A percentile compares a stretch with the other conserved stretches of the same genome.
Conservation (phyloP, 2,329 filamentous ascomycete species). For the Conoideocrella luteorostrata region DNA sequence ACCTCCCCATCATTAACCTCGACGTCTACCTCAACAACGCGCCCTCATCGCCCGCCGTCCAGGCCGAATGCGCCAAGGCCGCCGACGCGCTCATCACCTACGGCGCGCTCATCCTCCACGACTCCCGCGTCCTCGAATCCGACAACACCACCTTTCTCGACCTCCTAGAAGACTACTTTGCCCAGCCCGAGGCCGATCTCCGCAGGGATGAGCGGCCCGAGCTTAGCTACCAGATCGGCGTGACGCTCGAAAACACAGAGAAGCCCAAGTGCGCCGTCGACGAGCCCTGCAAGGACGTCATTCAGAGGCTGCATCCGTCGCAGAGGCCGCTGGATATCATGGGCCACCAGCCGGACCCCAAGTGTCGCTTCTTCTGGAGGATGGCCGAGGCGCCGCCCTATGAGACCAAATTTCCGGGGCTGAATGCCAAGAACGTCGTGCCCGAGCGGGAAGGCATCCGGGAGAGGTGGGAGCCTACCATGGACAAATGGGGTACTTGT, state of each 20-base stretch:
- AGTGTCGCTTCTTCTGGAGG: slow-evolving; percentile 58
- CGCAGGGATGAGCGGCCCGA: slow-evolving; percentile 48
- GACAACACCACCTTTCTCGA: slow-evolving; percentile 54
- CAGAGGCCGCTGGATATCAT: slow-evolving; percentile 53
- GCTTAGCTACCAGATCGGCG: slow-evolving; percentile 54
- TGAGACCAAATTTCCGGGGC: slow-evolving; percentile 45
- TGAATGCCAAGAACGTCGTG: slow-evolving; percentile 50
- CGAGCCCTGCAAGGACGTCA: slow-evolving; percentile 52
- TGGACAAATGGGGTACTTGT: slow-evolving; percentile 52
- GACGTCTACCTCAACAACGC: slow-evolving; percentile 46
- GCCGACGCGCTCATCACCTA: slow-evolving; percentile 53
- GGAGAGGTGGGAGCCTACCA: slow-evolving; percentile 45
- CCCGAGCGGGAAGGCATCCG: slow-evolving; percentile 43
- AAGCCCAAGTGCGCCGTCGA: slow-evolving; percentile 58
- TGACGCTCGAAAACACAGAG: slow-evolving; percentile 57
- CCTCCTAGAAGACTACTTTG: slow-evolving; percentile 59
- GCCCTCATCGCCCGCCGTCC: slow-evolving; percentile 35
- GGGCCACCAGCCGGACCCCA: slow-evolving; percentile 52
- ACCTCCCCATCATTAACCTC: slow-evolving; percentile 54
- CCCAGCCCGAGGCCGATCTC: slow-evolving; percentile 43
- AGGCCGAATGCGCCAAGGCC: slow-evolving; percentile 46
- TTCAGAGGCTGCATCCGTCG: slow-evolving; percentile 44
- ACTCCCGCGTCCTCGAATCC: slow-evolving; percentile 48
- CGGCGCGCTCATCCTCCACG: slow-evolving; percentile 54
- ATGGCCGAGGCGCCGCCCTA: slow-evolving; percentile 50